phyloP scores from a whole-genome alignment of 441 rosid genomes.

The Erodium chrysanthum region DNA sequence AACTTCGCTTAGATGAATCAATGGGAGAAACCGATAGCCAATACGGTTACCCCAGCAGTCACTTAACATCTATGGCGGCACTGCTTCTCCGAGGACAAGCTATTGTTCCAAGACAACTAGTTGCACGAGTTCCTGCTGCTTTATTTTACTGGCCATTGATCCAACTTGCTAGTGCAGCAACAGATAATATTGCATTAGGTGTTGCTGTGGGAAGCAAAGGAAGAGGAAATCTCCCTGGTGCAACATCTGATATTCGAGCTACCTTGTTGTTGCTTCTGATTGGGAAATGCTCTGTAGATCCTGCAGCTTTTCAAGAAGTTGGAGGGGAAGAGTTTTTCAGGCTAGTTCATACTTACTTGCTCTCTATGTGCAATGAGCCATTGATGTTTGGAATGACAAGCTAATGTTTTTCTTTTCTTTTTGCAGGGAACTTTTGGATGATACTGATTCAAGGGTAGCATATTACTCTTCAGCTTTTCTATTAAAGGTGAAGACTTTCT shows the following conservation, averaged over 20 bases:
- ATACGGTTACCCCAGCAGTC: constrained; percentile 32
- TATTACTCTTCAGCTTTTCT: constrained; percentile 96
- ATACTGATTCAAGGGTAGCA: constrained; percentile 93
- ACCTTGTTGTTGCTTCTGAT: constrained; percentile 80
- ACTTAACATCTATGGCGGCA: constrained; percentile 78
- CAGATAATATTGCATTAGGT: constrained; percentile 90
- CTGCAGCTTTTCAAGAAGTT: constrained; percentile 77
- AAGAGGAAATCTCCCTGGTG: constrained; percentile 94
- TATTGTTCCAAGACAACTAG: constrained; percentile 86
- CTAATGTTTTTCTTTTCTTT: constrained; percentile 11
- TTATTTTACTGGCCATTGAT: constrained; percentile 96
- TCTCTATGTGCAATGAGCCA: constrained; percentile 13
- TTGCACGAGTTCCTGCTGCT: constrained; percentile 88
- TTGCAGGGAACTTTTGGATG: constrained; percentile 87
- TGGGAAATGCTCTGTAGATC: constrained; percentile 92
- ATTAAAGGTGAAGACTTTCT: constrained; percentile 60
- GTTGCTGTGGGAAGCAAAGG: constrained; percentile 99
- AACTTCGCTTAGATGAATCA: constrained; percentile 25
- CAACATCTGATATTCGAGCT: constrained; percentile 92
- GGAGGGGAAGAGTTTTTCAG: constrained; percentile 93
- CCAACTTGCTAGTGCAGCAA: constrained; percentile 94
- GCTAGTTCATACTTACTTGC: constrained; percentile 30
- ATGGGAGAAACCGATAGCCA: constrained; percentile 46
- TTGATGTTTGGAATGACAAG: not conserved
- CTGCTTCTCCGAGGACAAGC: constrained; percentile 87